Base-by-base conservation (phyloP, 495 filamentous ascomycete genomes). In the Daldinia decipiens region DNA sequence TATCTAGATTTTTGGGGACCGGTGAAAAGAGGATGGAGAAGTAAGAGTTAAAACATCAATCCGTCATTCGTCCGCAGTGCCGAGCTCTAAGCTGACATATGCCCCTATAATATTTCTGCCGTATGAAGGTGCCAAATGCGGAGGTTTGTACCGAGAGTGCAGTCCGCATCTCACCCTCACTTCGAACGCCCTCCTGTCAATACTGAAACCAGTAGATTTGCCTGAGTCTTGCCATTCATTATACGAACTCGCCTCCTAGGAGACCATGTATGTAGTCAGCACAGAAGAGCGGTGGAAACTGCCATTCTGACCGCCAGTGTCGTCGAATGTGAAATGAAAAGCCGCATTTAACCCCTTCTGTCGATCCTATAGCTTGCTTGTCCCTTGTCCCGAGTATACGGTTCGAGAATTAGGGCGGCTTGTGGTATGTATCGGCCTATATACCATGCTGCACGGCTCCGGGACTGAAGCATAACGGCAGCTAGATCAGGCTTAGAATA, bases 381-480 rank as follows among this genome's bases (percentile, higher is more conserved):
- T 21, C 43, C 43, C 21, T 19, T 4, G 43, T 21, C 43, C 43
- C 43, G 43, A 47, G 43, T 24, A 24, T 47, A 24, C 9, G 43
- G 43, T 47, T 47, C 43, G 43, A 47, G 43, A 47, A 47, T 47
- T 47, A 21, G 21, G 43, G 43, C 43, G 43, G 43, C 43, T 47
- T 47, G 24, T 12, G 43, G 43, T 21, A 21, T 47, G 43, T 24
- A 21, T 47, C 43, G 43, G 43, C 43, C 43, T 19, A 47, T 47
- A 47, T 21, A 27, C 21, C 0, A 36, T 36, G 11, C 34, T 36
- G 34, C 34, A 13, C 34, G 34, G 34, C 34, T 36, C 34, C 34
- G 34, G 34, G 34, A 36, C 34, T 36, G 5, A 13, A 36, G 32
- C 7, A 34, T 9, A 12, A 34, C 32, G 32, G 32, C 32, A 34